These are phyloP conservation scores for Paramecium pentaurelia DNA, from an alignment of 73 alveolate species.

Conservation along the genomic window DNA sequence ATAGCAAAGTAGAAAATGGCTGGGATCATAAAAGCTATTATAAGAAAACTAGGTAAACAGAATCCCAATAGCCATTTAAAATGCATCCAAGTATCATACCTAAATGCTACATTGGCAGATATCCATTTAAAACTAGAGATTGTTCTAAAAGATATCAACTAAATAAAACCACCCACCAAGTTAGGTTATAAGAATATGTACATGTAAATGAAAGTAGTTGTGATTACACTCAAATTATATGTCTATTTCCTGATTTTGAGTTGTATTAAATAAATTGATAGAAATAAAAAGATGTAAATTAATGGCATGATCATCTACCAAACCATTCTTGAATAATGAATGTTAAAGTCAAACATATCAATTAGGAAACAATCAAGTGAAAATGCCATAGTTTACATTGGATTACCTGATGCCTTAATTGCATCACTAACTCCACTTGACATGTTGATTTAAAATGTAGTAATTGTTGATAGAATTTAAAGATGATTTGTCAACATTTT, in stretches of 20 bases:
- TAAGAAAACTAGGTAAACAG: neutral
- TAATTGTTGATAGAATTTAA: neutral
- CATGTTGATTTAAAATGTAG: neutral
- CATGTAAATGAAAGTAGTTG: neutral
- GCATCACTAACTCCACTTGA: neutral
- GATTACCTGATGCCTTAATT: neutral
- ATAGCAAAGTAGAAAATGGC: neutral
- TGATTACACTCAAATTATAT: neutral
- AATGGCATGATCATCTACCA: neutral
- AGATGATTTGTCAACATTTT: neutral
- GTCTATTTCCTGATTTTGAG: neutral
- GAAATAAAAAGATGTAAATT: neutral
- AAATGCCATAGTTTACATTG: neutral
- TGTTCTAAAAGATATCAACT: neutral
- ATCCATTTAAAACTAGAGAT: neutral
- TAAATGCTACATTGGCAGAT: neutral
- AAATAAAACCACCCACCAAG: neutral
- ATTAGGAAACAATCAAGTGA: neutral
- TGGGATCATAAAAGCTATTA: neutral
- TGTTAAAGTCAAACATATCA: neutral
- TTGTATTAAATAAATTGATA: neutral
- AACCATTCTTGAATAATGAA: neutral
- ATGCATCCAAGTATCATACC: constrained; percentile 18
- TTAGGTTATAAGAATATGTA: neutral
- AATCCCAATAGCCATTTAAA: neutral